These are phyloP conservation scores for Retiboletus flavoniger DNA, from an alignment of 1,284 basidiomycete genomes.

Conservation along the genomic window DNA sequence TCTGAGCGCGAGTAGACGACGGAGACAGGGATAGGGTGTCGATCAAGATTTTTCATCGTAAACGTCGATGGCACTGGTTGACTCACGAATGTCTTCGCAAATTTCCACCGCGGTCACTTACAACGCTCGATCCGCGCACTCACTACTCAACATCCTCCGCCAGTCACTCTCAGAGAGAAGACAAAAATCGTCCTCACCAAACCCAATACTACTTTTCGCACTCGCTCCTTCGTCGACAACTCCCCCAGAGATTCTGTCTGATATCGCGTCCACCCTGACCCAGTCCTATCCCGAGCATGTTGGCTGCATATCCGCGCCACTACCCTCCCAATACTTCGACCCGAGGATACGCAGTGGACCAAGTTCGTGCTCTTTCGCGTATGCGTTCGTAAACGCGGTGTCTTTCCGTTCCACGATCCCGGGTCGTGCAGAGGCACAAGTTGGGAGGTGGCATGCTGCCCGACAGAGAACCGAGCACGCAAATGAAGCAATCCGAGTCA, in stretches of 20 bases:
- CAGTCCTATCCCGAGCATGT: constrained; percentile 43
- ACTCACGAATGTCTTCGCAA: constrained; percentile 16
- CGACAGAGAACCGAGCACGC: constrained; percentile 22
- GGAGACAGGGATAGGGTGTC: background rate
- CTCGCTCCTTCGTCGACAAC: constrained; percentile 45
- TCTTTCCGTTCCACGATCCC: constrained; percentile 61
- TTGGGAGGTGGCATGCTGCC: constrained; percentile 66
- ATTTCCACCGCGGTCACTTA: constrained; percentile 21
- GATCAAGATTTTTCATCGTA: background rate
- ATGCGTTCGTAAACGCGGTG: constrained; percentile 42
- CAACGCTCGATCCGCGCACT: constrained; percentile 20
- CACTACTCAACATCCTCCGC: constrained; percentile 14
- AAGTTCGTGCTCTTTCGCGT: constrained; percentile 53
- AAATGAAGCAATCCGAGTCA: constrained; percentile 25
- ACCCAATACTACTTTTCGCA: constrained; percentile 45
- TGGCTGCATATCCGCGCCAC: constrained; percentile 59
- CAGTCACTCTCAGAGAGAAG: constrained; percentile 7
- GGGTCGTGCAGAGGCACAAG: constrained; percentile 54
- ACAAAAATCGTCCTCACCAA: background rate
- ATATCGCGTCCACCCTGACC: constrained; percentile 45
- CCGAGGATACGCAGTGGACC: constrained; percentile 12
- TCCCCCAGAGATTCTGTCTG: constrained; percentile 37
- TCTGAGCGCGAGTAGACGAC: background rate
- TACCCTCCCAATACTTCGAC: constrained; percentile 27
- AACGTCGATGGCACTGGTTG: background rate